Evolutionary conservation across 352 stramenopile species (phyloP).

Genomic region (Halophytophthora batemanensis): DNA sequence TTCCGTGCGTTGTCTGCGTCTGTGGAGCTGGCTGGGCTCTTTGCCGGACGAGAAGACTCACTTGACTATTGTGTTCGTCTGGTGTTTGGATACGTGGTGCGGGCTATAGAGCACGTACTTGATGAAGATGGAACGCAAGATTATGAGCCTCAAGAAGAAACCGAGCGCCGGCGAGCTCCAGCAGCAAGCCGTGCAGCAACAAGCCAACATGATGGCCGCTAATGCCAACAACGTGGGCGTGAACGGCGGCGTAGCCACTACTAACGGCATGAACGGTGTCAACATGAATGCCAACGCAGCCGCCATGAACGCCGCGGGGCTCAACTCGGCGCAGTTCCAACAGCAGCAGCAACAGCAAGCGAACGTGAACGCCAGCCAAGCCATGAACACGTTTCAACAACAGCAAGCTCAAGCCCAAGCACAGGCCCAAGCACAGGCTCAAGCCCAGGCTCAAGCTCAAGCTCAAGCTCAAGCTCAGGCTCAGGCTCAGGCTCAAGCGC

Average conservation of each 20-base stretch:
- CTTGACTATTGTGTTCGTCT: background rate
- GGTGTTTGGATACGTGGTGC: background rate
- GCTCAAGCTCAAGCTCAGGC: slow-evolving; percentile 25
- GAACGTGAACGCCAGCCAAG: slow-evolving; percentile 31
- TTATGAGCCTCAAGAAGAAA: slow-evolving; percentile 78
- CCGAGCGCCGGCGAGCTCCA: slow-evolving; percentile 34
- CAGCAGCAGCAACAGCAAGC: slow-evolving; percentile 10
- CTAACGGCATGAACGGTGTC: slow-evolving; percentile 27
- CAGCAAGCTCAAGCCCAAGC: slow-evolving; percentile 35
- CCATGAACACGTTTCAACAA: slow-evolving; percentile 61
- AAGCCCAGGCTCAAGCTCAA: slow-evolving; percentile 25
- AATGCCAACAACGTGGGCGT: slow-evolving; percentile 27
- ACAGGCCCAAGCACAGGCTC: slow-evolving; percentile 27
- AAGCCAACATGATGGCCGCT: slow-evolving; percentile 23
- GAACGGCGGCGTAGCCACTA: slow-evolving; percentile 24
- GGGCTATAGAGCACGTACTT: slow-evolving; percentile 65
- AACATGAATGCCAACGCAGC: slow-evolving; percentile 41
- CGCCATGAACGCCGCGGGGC: slow-evolving; percentile 18
- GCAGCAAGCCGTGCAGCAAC: slow-evolving; percentile 10
- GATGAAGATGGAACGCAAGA: slow-evolving; percentile 84
- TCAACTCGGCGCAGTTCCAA: slow-evolving; percentile 38
- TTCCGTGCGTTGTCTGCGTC: background rate
- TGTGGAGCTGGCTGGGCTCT: no score
- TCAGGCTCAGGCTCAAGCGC: slow-evolving; percentile 18
- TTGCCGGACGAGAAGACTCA: background rate